Evolutionary conservation across 78 protist species (phyloP), one percentile per base, ranked within the genome.

Genomic region (Chrysochromulina parva): DNA sequence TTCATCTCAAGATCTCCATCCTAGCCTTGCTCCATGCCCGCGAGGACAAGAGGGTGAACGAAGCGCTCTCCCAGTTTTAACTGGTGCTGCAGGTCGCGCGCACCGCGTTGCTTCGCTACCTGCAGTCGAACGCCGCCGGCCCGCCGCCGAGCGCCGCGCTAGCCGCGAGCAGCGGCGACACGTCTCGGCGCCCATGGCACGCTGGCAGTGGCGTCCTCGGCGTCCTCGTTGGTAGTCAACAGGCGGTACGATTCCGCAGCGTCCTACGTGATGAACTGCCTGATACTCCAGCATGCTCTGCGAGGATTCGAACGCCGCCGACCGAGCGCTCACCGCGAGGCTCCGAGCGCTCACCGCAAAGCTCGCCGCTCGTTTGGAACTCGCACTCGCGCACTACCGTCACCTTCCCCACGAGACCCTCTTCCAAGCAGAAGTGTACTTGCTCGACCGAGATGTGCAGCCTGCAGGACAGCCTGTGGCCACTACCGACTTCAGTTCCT

Each of bases 41-140:
- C 54, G 94, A 92, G 53, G 76, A 91, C 84, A 86, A 88, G 66
- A 26, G 20, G 17, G 80, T 90, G 87, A 88, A 90, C 88, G 94
- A 90, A 47, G 38, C 82, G 57, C 66, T 95, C 57, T 69, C 89
- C 90, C 48, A 69, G 47, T 57, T 84, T 28, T 90, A 91, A 26
- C 94, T 94, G 87, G 60, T 74, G 67, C 90, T 94, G 52, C 53
- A 59, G 54, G 90, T 59, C 28, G 87, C 84, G 26, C 90, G 96
- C 48, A 69, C 82, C 53, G 96, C 93, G 81, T 82, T 94, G 58
- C 47, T 92, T 38, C 90, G 88, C 55, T 94, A 93, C 80, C n/a
- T 10, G 60, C 60, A 9, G 60, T 57, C 60, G 60, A 57, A 9
- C 65, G 65, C 65, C 59, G 86, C 62, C 59, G 11, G 28, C 38